Percentiles rank a stretch among this genome's conserved stretches.
phyloP scores from a whole-genome alignment of 202 grass and related monocot species.

The Zoysia matrella region DNA sequence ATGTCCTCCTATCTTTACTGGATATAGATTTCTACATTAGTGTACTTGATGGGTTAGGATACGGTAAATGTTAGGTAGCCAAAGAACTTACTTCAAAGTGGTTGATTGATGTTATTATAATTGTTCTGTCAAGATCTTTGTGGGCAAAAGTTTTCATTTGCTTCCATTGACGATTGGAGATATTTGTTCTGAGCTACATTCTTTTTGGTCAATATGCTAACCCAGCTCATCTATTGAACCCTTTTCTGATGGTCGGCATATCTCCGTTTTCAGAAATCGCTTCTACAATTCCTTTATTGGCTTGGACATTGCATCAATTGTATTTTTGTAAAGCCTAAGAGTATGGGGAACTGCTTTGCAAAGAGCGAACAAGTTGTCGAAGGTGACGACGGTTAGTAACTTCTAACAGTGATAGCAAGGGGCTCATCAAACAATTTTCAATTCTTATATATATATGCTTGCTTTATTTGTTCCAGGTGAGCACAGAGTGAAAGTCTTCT shows the following conservation, averaged over 20 bases:
- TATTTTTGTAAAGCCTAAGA: neutral
- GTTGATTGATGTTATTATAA: neutral
- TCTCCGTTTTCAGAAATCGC: conserved; percentile 37
- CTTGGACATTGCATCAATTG: neutral
- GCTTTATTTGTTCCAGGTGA: conserved; percentile 52
- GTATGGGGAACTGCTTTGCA: conserved; percentile 53
- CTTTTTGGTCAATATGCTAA: conserved; percentile 13
- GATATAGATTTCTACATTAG: neutral
- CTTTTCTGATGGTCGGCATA: conserved; percentile 1
- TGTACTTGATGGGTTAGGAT: neutral
- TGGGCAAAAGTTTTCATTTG: conserved; percentile 5
- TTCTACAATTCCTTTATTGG: neutral
- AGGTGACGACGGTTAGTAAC: conserved; percentile 45
- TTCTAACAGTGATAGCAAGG: neutral
- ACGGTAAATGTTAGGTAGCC: neutral
- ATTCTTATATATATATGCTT: conserved; percentile 27
- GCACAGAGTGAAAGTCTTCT: conserved; percentile 63
- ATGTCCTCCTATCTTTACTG: neutral
- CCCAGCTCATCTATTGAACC: neutral
- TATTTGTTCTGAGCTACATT: neutral
- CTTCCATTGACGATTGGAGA: neutral
- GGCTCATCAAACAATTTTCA: neutral
- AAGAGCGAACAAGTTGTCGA: conserved; percentile 19
- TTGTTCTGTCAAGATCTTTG: neutral
- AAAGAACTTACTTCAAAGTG: neutral